Evolutionary conservation across 2,329 filamentous ascomycete species (phyloP), one percentile per base, ranked within the genome.

Genomic region (Neurospora sp.): DNA sequence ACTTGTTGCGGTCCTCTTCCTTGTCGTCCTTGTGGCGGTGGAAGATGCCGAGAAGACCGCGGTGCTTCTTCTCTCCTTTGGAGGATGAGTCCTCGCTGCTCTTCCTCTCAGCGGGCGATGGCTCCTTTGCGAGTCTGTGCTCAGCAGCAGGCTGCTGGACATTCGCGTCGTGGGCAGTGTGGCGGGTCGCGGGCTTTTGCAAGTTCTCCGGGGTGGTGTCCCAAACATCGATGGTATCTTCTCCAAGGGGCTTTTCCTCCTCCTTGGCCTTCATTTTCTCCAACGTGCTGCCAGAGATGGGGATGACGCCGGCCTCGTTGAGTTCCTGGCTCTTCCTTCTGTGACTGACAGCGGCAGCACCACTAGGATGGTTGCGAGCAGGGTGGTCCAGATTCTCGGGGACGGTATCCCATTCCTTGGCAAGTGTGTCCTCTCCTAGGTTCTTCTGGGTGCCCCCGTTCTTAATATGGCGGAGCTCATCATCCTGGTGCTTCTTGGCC

Each of bases 31-130:
- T 75, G 70, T 72, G 66, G 17, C 74, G 71, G 42, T 73, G 72
- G 71, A 76, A 76, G 66, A 76, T 71, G 33, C 75, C 72, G 11
- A 76, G 62, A 17, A 76, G 70, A n/a, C 66, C 69, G 46, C 73
- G 70, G 19, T 70, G 70, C 68, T 72, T 74, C 70, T 69, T 73
- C 17, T 73, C 72, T 2, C 67, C 62, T 9, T 72, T 72, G 7
- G 69, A 67, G 0, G 72, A 70, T 1, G 13, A 66, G 2, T 72
- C 71, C 4, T 71, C 70, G 33, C 68, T 42, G 52, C 68, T 69
- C 40, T 38, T 67, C 3, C 69, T 69, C 42, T 71, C 70, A 10
- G 70, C 66, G 17, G 62, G 62, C 1, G 71, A 70, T 1, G 70
- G 68, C 46, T 38, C 11, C 70, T 69, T 66, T 66, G 66, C 28